Evolutionary conservation across 106 monocot genomes (phyloP).

Genomic region (Narthecium ossifragum): DNA sequence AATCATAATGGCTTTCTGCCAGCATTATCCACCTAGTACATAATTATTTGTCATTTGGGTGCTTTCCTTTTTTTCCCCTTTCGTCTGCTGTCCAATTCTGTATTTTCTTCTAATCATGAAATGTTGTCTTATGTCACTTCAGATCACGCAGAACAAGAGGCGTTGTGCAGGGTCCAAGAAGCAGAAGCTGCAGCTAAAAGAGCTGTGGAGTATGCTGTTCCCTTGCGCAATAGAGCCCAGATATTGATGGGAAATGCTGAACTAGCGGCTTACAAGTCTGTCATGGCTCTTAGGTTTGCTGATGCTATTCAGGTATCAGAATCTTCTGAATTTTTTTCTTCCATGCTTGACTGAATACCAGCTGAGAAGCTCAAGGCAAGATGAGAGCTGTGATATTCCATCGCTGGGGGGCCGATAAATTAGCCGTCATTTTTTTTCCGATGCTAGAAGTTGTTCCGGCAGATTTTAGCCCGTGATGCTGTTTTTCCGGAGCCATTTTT

Average conservation of each 20-base stretch:
- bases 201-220: conserved; percentile 22
- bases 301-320: conserved; percentile 17
- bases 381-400: too few species aligned
- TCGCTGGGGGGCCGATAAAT: not conserved
- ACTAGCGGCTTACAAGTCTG: conserved; percentile 27
- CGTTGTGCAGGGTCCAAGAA: conserved; percentile 7
- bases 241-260: conserved; percentile 36
- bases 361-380: not conserved
- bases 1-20: too few species aligned
- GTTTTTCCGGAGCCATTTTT: conserved; percentile 15
- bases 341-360: conserved; percentile 9
- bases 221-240: conserved; percentile 22
- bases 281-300: conserved; percentile 34
- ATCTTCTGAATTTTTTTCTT: conserved; percentile 12
- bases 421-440: too few species aligned
- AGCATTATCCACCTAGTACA: too few species aligned
- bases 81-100: not conserved
- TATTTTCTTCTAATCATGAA: not conserved
- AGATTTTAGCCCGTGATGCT: not conserved
- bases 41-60: not conserved
- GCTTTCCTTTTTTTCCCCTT: not conserved
- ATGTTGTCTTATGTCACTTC: not conserved
- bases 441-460: not conserved
- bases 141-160: conserved; percentile 14
- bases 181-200: conserved; percentile 16